Evolutionary conservation across 2,329 filamentous ascomycete species (phyloP).

Genomic region (Hymenoscyphus salicellus): DNA sequence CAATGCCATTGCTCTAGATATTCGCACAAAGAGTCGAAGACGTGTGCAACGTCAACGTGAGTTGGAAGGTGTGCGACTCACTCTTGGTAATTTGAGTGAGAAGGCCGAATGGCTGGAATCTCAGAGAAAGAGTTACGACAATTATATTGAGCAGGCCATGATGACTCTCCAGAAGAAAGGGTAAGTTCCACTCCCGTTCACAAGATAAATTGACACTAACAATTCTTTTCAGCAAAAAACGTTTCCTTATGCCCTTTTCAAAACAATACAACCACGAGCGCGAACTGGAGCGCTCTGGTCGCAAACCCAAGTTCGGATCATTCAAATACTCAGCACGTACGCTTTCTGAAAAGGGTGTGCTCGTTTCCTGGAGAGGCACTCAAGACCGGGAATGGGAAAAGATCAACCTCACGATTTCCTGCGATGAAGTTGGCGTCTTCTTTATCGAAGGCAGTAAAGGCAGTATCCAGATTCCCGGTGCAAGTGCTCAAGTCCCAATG

Average conservation of each 20-base stretch:
- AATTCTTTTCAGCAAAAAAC: conserved; percentile 63
- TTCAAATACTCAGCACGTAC: conserved; percentile 94
- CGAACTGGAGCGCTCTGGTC: conserved; percentile 86
- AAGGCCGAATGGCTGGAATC: conserved; percentile 92
- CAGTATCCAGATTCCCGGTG: conserved; percentile 93
- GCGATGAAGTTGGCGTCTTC: conserved; percentile 92
- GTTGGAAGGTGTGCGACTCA: conserved; percentile 76
- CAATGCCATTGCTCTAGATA: conserved; percentile 94
- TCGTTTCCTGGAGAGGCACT: conserved; percentile 88
- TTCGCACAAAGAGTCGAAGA: conserved; percentile 92
- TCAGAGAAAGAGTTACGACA: conserved; percentile 95
- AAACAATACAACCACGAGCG: conserved; percentile 99
- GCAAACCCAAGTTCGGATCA: conserved; percentile 94
- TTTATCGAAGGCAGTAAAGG: conserved; percentile 86
- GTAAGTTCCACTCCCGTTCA: conserved; percentile 44
- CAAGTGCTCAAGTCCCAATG: conserved; percentile 81
- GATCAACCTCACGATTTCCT: conserved; percentile 90
- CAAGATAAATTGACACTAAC: background rate
- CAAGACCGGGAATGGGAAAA: conserved; percentile 81
- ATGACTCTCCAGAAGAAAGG: conserved; percentile 94
- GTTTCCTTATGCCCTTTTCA: conserved; percentile 92
- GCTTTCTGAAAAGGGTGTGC: conserved; percentile 87
- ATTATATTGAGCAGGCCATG: conserved; percentile 99
- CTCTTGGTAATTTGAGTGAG: conserved; percentile 71
- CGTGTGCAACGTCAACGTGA: conserved; percentile 89